Base-by-base conservation (phyloP, 2,329 filamentous ascomycete genomes). In the Pleoardoris graminearum region DNA sequence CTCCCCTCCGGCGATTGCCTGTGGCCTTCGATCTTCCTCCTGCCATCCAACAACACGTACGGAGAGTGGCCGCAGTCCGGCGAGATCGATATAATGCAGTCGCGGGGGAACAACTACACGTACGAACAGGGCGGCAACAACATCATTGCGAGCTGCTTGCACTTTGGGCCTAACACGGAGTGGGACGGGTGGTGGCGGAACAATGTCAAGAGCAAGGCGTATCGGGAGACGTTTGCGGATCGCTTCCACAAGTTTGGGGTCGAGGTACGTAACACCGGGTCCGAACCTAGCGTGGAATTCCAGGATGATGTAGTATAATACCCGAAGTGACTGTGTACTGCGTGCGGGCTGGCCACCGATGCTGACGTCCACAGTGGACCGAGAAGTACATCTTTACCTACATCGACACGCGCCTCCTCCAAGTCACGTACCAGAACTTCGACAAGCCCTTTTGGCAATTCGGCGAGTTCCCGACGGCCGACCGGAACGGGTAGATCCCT, bases 21-120 rank as follows among this genome's bases (percentile, higher is more conserved):
- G 10, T 94, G 90, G 90, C 90, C 90, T 2, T 89, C 89, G n/a
- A 93, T 95, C 65, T 92, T 89, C 88, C 89, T 95, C 88, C 79
- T 94, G 78, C 90, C 90, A 1, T 84, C 84, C 41, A 79, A 86
- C 37, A 80, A 85, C 48, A 85, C 78, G 0, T 95, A 94, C 69
- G 90, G 90, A 1, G 65, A 80, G 1, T 95, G 90, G 90, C 90
- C 90, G 1, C 75, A 78, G 7, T 91, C 88, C 7, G 90, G 90
- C 39, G 90, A 94, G 74, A 94, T 95, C 46, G 90, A 95, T 69
- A 89, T 95, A 49, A 77, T 85, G 66, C 89, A 94, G 74, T 85
- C 85, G 23, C 88, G 90, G 51, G 90, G 90, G 54, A 95, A 95
- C 78, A 90, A 93, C 75, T 83, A 86, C 75, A 85, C 84, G 0